phyloP scores from a whole-genome alignment of 495 filamentous ascomycete genomes.

The Penicillium fimorum region DNA sequence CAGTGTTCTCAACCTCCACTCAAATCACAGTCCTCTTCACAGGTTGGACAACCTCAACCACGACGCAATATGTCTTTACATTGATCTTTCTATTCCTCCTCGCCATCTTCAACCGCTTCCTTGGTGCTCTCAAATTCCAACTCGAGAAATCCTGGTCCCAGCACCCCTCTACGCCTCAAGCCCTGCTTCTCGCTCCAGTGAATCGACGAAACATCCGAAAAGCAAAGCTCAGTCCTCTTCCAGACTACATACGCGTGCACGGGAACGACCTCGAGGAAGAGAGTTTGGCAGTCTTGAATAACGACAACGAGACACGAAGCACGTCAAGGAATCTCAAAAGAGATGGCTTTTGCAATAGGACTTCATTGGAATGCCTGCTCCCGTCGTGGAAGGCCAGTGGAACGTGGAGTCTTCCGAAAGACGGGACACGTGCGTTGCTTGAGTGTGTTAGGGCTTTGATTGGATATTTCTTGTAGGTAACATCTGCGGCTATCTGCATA shows the following conservation, averaged over 20 bases:
- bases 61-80: conserved; percentile 15
- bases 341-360: not conserved
- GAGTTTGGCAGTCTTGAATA: not conserved
- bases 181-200: not conserved
- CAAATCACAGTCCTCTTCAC: conserved; percentile 26
- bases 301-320: not conserved
- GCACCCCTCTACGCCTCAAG: not conserved
- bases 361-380: not conserved
- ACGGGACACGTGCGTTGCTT: conserved; percentile 11
- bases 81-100: conserved; percentile 20
- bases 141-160: conserved; percentile 9
- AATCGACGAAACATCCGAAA: conserved; percentile 2
- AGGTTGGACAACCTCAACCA: conserved; percentile 20
- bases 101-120: conserved; percentile 23
- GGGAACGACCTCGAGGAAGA: not conserved
- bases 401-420: conserved; percentile 10
- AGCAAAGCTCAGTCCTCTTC: conserved; percentile 17
- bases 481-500: not conserved
- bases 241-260: conserved; percentile 5
- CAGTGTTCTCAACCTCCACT: conserved; percentile 12
- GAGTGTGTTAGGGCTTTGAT: conserved; percentile 15
- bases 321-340: not conserved
- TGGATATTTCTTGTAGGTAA: conserved; percentile 17
- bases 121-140: conserved; percentile 19
- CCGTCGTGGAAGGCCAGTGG: conserved; percentile 12